These are phyloP conservation scores for Spatholobus suberectus DNA, from an alignment of 306 rosid species.

Conservation along the genomic window DNA sequence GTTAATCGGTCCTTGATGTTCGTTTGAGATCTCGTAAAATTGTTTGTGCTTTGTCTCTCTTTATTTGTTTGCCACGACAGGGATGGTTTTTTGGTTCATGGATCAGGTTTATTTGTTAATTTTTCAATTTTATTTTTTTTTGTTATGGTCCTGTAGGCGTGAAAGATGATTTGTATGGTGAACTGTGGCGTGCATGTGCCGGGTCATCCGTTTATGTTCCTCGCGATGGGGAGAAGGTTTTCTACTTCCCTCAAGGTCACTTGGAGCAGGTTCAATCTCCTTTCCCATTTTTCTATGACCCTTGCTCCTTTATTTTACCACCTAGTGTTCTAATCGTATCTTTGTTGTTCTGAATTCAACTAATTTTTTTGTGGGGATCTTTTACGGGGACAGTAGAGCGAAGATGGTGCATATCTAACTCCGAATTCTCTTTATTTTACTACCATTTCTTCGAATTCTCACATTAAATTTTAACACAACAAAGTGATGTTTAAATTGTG, in stretches of 20 bases:
- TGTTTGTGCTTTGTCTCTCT: too few relatives aligned
- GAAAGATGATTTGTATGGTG: conserved; percentile 35
- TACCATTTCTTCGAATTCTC: too few relatives aligned
- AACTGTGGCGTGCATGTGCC: conserved; percentile 64
- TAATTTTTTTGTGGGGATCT: not conserved
- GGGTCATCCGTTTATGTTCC: conserved; percentile 61
- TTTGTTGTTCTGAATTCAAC: not conserved
- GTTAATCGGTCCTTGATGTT: not conserved
- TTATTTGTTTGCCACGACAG: too few relatives aligned
- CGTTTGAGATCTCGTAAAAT: not conserved
- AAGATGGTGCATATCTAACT: not conserved
- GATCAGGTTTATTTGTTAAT: not conserved
- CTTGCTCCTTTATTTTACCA: not conserved
- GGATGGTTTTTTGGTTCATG: too few relatives aligned
- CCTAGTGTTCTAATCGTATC: not conserved
- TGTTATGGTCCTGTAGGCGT: conserved; percentile 25
- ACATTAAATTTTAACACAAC: too few relatives aligned
- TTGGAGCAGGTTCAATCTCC: conserved; percentile 68
- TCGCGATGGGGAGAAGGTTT: conserved; percentile 53
- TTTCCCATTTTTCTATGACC: too few relatives aligned
- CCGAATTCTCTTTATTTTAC: not conserved
- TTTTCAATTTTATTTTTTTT: not conserved
- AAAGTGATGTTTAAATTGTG: too few relatives aligned
- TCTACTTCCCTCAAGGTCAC: conserved; percentile 77
- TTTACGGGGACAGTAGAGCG: not conserved